phyloP scores from a whole-genome alignment of 176 grass and related monocot genomes.

The Avena eriantha region DNA sequence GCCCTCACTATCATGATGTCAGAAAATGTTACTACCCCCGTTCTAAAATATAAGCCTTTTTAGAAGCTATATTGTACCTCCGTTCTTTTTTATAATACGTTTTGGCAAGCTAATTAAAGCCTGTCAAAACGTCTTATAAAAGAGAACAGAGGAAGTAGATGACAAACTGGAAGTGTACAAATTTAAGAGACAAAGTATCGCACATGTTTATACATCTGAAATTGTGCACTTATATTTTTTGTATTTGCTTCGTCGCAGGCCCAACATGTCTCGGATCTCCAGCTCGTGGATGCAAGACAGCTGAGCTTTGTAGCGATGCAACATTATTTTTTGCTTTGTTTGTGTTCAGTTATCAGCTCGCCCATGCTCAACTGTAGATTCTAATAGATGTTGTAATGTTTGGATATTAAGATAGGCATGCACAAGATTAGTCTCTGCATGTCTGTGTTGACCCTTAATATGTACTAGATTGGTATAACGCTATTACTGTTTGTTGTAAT shows the following conservation, averaged over 20 bases:
- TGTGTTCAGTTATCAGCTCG: not conserved
- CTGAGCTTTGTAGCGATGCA: slow-evolving; percentile 14
- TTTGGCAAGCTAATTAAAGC: no score
- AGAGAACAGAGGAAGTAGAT: not conserved
- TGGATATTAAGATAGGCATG: slow-evolving; percentile 35
- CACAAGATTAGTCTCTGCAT: slow-evolving; percentile 3
- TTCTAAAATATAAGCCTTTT: no score
- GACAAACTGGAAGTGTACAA: not conserved
- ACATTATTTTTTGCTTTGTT: not conserved
- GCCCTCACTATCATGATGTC: not conserved
- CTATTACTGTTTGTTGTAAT: slow-evolving; percentile 26
- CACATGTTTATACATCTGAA: not conserved
- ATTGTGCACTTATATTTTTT: not conserved
- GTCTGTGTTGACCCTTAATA: slow-evolving; percentile 8
- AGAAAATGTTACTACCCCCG: no score
- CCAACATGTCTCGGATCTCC: not conserved
- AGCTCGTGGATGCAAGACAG: not conserved
- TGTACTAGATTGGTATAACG: slow-evolving; percentile 25
- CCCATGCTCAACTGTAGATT: slow-evolving; percentile 14
- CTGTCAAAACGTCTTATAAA: no score
- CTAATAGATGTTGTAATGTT: slow-evolving; percentile 28
- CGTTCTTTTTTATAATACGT: no score
- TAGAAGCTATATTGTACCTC: no score
- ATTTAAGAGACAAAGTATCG: not conserved
- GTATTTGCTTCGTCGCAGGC: not conserved